These are phyloP conservation scores for Coemansia sp. DNA, from an alignment of 192 early-diverging fungal genomes.

Conservation along the genomic window DNA sequence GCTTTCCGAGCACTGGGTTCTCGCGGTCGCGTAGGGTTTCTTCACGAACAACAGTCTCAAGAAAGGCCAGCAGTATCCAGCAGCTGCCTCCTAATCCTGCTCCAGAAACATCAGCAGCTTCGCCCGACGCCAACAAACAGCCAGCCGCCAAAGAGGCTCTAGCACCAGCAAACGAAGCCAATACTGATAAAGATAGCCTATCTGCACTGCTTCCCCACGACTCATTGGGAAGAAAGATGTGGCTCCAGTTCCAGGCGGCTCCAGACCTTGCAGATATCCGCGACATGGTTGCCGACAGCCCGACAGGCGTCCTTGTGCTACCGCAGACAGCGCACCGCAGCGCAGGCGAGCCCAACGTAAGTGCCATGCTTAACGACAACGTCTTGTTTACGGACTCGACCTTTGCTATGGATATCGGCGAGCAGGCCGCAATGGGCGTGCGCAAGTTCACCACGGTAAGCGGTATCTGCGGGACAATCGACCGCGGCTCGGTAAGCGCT, in stretches of 20 bases:
- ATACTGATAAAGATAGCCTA: neutral
- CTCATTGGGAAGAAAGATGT: constrained; percentile 40
- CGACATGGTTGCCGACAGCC: constrained; percentile 36
- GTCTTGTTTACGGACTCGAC: constrained; percentile 33
- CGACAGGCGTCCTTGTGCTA: constrained; percentile 25
- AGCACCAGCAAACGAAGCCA: neutral
- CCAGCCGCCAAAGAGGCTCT: neutral
- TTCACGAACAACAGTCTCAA: neutral
- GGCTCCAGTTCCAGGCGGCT: constrained; percentile 38
- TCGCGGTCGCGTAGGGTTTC: constrained; percentile 29
- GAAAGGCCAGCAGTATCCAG: neutral
- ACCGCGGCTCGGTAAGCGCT: constrained; percentile 29
- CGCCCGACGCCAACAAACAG: neutral
- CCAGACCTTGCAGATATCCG: constrained; percentile 33
- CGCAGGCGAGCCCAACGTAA: constrained; percentile 14
- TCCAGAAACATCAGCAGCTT: neutral
- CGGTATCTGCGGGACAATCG: constrained; percentile 42
- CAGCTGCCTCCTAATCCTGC: neutral
- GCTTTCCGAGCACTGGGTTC: constrained; percentile 48
- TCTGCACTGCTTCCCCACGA: constrained; percentile 21
- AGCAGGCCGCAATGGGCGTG: neutral
- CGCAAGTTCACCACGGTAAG: constrained; percentile 42
- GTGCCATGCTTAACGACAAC: constrained; percentile 40
- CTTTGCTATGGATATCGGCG: neutral
- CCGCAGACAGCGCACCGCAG: constrained; percentile 9